Percentiles rank a stretch among this genome's conserved stretches.
Conservation (phyloP, 2,329 filamentous ascomycete species). For the Penicillium digitatum region DNA sequence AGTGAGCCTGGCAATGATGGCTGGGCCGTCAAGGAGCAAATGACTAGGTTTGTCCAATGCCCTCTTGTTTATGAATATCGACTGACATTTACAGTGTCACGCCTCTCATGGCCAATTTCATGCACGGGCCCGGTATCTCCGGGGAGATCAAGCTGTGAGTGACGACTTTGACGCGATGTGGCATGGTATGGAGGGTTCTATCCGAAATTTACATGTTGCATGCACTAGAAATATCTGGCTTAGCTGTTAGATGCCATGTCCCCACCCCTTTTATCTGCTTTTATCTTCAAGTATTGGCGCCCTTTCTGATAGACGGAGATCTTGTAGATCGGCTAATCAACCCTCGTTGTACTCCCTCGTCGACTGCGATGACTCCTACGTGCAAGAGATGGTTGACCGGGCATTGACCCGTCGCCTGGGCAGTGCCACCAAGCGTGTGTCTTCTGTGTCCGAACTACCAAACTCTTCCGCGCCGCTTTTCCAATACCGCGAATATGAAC, state of each 20-base stretch:
- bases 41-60: conserved; percentile 64
- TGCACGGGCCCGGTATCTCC: conserved; percentile 64
- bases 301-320: conserved; percentile 33
- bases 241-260: conserved; percentile 26
- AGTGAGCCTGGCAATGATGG: conserved; percentile 81
- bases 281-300: conserved; percentile 8
- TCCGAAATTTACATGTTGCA: conserved; percentile 26
- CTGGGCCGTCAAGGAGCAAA: conserved; percentile 83
- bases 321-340: conserved; percentile 35
- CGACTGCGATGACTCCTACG: conserved; percentile 82
- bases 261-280: conserved; percentile 13
- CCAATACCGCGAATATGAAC: conserved; percentile 82
- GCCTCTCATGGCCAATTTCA: conserved; percentile 87
- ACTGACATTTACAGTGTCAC: conserved; percentile 62
- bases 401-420: conserved; percentile 65
- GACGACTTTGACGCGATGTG: conserved; percentile 21
- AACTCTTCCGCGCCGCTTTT: conserved; percentile 53
- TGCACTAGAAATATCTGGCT: conserved; percentile 26
- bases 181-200: conserved; percentile 15
- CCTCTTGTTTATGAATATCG: too few species aligned
- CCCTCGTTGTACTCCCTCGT: conserved; percentile 65
- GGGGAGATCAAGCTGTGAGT: conserved; percentile 82
- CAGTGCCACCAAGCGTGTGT: conserved; percentile 53
- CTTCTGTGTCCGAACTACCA: conserved; percentile 48
- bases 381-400: conserved; percentile 75